Evolutionary conservation across 2,329 filamentous ascomycete species (phyloP).

Genomic region (Apiospora phragmitis): DNA sequence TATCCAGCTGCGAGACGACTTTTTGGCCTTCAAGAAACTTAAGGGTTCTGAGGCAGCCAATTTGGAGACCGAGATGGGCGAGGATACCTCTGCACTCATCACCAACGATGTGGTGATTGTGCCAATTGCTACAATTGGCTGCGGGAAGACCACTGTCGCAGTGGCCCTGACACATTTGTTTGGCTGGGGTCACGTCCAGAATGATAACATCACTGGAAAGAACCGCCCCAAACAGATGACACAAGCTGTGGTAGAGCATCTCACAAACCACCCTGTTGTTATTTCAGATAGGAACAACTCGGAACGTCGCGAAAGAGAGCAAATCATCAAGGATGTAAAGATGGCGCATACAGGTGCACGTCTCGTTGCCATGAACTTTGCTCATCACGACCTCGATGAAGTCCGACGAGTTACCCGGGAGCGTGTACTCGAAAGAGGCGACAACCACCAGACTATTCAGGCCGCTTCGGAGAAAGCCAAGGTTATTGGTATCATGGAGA

Average conservation of each 20-base stretch:
- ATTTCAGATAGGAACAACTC: conserved; percentile 96
- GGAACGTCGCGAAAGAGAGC: conserved; percentile 80
- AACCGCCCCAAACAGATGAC: conserved; percentile 78
- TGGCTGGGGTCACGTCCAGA: conserved; percentile 90
- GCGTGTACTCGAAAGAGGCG: conserved; percentile 80
- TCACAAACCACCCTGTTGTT: conserved; percentile 69
- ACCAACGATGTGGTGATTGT: conserved; percentile 75
- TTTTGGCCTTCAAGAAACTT: conserved; percentile 78
- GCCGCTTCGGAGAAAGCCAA: conserved; percentile 73
- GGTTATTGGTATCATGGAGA: conserved; percentile 90
- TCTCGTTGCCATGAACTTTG: conserved; percentile 85
- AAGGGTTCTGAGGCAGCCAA: conserved; percentile 88
- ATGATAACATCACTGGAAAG: conserved; percentile 89
- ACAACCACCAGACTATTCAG: conserved; percentile 98
- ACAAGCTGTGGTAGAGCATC: conserved; percentile 63
- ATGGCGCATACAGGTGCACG: conserved; percentile 62
- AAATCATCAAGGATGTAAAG: conserved; percentile 79
- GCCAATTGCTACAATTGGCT: conserved; percentile 90
- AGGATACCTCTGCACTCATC: conserved; percentile 54
- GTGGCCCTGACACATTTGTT: conserved; percentile 81
- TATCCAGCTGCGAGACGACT: conserved; percentile 85
- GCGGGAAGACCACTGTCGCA: conserved; percentile 93
- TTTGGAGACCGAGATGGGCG: conserved; percentile 61
- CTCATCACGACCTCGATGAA: conserved; percentile 73
- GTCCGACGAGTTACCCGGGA: conserved; percentile 75